phyloP scores from a whole-genome alignment of 441 rosid species.

The Pelargonium cotyledonis region DNA sequence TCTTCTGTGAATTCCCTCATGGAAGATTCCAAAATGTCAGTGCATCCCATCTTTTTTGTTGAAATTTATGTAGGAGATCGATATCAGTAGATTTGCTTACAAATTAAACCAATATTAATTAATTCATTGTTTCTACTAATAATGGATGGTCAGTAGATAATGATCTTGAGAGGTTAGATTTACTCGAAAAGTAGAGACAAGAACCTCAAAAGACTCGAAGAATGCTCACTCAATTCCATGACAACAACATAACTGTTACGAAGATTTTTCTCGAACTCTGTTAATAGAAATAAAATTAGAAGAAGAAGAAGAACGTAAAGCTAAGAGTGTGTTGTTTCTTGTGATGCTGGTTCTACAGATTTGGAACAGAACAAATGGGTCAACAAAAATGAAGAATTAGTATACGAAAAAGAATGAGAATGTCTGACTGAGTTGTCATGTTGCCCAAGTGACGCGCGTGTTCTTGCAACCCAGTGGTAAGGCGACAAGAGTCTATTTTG shows the following conservation, averaged over 20 bases:
- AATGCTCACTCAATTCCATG: background rate
- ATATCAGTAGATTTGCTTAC: no score
- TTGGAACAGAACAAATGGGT: no score
- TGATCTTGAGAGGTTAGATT: background rate
- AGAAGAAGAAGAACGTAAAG: background rate
- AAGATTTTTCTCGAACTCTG: background rate
- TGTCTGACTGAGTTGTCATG: background rate
- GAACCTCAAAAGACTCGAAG: background rate
- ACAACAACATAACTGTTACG: background rate
- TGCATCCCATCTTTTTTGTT: no score
- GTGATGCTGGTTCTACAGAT: background rate
- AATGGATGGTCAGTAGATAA: background rate
- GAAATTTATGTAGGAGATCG: no score
- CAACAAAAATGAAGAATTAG: no score
- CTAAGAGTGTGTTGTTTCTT: no score
- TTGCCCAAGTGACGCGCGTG: background rate
- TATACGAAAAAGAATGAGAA: no score
- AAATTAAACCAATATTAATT: no score
- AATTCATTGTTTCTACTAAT: no score
- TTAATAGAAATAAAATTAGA: background rate
- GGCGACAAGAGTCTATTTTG: background rate
- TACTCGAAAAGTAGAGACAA: background rate
- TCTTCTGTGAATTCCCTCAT: no score
- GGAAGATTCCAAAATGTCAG: no score
- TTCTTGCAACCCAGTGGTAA: no score